These are phyloP conservation scores for Pachysolen tannophilus DNA, from an alignment of 805 yeast genomes.

Conservation along the genomic window DNA sequence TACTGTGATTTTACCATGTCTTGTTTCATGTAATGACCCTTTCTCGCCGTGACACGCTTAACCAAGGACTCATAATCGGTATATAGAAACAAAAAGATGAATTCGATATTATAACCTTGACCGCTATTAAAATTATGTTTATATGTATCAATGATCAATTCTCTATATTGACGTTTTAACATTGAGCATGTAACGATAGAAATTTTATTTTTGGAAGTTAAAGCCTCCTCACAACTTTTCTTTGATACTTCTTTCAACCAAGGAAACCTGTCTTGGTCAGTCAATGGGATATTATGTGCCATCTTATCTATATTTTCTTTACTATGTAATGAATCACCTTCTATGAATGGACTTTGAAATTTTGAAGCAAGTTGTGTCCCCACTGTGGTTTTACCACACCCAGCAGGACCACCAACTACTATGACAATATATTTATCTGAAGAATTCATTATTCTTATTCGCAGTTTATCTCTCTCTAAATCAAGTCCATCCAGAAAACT, in stretches of 20 bases:
- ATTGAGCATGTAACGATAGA: conserved; percentile 80
- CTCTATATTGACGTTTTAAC: conserved; percentile 68
- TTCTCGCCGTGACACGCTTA: conserved; percentile 52
- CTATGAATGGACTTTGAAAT: conserved; percentile 53
- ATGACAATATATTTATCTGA: too few relatives aligned
- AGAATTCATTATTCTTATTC: too few relatives aligned
- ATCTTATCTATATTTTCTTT: conserved; percentile 66
- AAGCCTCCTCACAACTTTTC: conserved; percentile 30
- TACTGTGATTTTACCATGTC: conserved; percentile 79
- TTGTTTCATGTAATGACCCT: conserved; percentile 81
- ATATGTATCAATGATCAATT: conserved; percentile 33
- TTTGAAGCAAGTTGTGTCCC: conserved; percentile 42
- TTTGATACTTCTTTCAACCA: conserved; percentile 61
- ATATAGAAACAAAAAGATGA: conserved; percentile 59
- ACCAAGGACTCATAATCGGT: conserved; percentile 55
- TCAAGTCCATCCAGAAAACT: too few relatives aligned
- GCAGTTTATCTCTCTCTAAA: too few relatives aligned
- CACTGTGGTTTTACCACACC: conserved; percentile 87
- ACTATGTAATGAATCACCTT: conserved; percentile 84
- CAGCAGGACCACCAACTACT: conserved; percentile 92
- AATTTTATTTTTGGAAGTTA: conserved; percentile 14
- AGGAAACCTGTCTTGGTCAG: conserved; percentile 88
- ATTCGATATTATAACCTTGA: conserved; percentile 29
- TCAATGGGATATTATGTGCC: conserved; percentile 71
- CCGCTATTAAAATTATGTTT: conserved; percentile 10